A percentile compares a stretch with the other conserved stretches of the same genome.
Conservation (phyloP, 225 moss, liverwort and hornwort genomes). For the Marchantia paleacea region DNA sequence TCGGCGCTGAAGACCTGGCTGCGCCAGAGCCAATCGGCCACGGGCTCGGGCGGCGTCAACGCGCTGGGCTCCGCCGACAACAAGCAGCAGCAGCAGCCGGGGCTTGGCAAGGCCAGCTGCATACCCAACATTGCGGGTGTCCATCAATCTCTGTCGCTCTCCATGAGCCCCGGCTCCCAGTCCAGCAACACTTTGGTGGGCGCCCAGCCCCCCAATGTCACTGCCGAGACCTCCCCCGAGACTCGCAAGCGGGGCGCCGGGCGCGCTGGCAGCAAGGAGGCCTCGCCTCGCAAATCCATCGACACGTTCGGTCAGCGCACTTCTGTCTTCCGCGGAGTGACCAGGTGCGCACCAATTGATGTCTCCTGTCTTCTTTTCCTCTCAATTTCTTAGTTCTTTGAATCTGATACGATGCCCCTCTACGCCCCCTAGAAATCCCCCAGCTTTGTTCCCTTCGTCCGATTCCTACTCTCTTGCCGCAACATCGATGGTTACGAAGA, state of each 20-base stretch:
- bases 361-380: no score
- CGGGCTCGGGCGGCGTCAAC: slow-evolving; percentile 39
- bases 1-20: slow-evolving; percentile 81
- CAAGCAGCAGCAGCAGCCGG: slow-evolving; percentile 24
- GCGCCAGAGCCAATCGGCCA: slow-evolving; percentile 51
- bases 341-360: slow-evolving; percentile 50
- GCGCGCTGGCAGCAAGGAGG: slow-evolving; percentile 87
- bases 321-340: slow-evolving; percentile 90
- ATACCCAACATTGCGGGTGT: slow-evolving; percentile 47
- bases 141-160: slow-evolving; percentile 77
- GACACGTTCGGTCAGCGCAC: slow-evolving; percentile 95
- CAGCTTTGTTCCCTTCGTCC: no score
- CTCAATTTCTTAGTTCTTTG: no score
- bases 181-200: slow-evolving; percentile 66
- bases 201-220: slow-evolving; percentile 47
- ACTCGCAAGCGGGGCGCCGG: slow-evolving; percentile 88
- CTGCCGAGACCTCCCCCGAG: slow-evolving; percentile 72
- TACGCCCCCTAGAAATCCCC: no score
- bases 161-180: slow-evolving; percentile 89
- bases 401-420: no score
- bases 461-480: no score
- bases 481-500: no score
- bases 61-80: slow-evolving; percentile 15
- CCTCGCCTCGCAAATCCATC: slow-evolving; percentile 91
- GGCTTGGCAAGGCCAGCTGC: slow-evolving; percentile 37